Conservation (phyloP, 257 asterid species). For the Pogostemon cablin region DNA sequence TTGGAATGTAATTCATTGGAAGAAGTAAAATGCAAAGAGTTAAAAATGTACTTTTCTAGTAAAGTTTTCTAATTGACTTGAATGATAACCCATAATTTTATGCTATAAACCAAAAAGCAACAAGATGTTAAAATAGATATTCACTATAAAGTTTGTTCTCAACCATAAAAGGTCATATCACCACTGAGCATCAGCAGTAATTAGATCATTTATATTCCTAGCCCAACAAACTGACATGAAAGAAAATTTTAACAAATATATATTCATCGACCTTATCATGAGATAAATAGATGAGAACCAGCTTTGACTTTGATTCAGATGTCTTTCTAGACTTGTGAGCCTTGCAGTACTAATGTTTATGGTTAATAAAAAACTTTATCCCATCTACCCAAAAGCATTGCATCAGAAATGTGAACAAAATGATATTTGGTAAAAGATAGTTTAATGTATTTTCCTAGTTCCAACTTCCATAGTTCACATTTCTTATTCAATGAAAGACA, state of each 20-base stretch:
- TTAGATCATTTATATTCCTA: neutral
- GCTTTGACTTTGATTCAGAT: slow-evolving; percentile 3
- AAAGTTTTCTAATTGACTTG: neutral
- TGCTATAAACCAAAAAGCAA: slow-evolving; percentile 12
- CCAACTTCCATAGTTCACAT: neutral
- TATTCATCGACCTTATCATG: slow-evolving; percentile 4
- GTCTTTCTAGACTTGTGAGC: neutral
- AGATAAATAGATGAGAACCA: slow-evolving; percentile 24
- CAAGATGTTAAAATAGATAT: slow-evolving; percentile 20
- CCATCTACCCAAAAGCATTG: neutral
- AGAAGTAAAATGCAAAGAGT: neutral
- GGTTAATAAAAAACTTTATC: slow-evolving; percentile 20
- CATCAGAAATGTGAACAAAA: slow-evolving; percentile 10
- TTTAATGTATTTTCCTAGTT: neutral
- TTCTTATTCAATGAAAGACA: slow-evolving; percentile 7
- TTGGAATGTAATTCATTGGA: slow-evolving; percentile 8
- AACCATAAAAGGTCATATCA: neutral
- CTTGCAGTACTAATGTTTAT: neutral
- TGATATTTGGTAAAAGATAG: slow-evolving; percentile 3
- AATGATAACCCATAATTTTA: slow-evolving; percentile 27
- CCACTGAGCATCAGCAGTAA: slow-evolving; percentile 8
- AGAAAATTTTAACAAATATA: neutral
- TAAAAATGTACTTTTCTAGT: neutral
- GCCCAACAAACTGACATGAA: slow-evolving; percentile 10
- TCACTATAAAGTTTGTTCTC: slow-evolving; percentile 16